Percentiles rank a stretch among this genome's conserved stretches.
These are phyloP conservation scores for Knoxdaviesia proteae DNA, from an alignment of 2,329 filamentous ascomycete genomes.

Conservation along the genomic window DNA sequence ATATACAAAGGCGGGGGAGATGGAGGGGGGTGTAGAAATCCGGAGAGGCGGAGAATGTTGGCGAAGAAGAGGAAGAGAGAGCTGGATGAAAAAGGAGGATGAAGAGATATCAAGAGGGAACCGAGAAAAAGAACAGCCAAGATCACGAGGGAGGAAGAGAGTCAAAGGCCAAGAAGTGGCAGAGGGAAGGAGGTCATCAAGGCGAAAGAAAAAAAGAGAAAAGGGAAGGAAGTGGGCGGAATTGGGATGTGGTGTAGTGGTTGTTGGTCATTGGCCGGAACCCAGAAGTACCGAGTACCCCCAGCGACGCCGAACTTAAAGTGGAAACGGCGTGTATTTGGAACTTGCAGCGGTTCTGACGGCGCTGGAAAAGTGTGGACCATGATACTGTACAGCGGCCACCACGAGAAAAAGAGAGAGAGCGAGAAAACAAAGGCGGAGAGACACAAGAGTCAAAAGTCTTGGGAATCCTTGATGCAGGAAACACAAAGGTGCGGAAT, in stretches of 20 bases:
- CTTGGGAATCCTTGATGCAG: too few species aligned
- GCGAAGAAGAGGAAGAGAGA: neutral
- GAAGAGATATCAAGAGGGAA: neutral
- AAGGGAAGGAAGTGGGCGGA: neutral
- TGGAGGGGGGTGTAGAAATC: conserved; percentile 1
- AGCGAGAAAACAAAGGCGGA: too few species aligned
- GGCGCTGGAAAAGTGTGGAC: too few species aligned
- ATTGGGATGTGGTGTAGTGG: neutral
- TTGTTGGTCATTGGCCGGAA: neutral
- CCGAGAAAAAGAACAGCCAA: neutral
- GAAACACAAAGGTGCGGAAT: too few species aligned
- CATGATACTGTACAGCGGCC: too few species aligned
- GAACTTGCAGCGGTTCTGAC: too few species aligned
- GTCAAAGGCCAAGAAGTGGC: neutral
- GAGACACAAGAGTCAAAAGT: too few species aligned
- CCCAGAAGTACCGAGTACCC: too few species aligned
- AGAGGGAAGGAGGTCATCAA: neutral
- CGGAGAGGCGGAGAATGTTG: neutral
- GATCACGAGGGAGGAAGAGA: neutral
- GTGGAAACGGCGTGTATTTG: too few species aligned
- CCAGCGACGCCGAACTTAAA: too few species aligned
- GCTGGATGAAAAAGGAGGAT: neutral
- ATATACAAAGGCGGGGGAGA: conserved; percentile 3
- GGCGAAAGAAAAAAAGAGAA: neutral
- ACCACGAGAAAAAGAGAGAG: too few species aligned